Evolutionary conservation across 495 filamentous ascomycete genomes (phyloP), one percentile per base, ranked within the genome.

Genomic region (Neurospora cerealis): DNA sequence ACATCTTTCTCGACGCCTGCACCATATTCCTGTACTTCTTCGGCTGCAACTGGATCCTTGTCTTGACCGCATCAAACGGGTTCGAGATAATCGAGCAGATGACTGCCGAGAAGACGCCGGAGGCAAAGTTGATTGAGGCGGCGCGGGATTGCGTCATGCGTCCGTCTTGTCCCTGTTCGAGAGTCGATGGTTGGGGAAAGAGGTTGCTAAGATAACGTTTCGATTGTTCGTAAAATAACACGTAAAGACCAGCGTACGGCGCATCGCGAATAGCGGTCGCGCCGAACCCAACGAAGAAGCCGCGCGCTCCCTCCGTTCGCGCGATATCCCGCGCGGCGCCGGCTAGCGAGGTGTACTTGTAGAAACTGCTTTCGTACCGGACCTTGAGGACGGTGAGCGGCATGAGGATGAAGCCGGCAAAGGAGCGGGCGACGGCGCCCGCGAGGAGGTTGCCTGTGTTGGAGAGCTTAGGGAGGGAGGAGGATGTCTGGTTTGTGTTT

Each of bases 361-460:
- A 99, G 66, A 93, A 83, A 72, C 87, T 91, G 10, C 89, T 92
- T 79, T 99, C 96, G 79, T 96, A 98, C 69, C 96, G 93, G 11
- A 99, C 96, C 80, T 99, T 99, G 79, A 99, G 88, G 40, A 98
- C 92, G 3, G 96, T 99, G 71, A 98, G 89, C 8, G 96, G 96
- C 94, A 97, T 98, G 84, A 98, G 90, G 54, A 97, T 83, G 79
- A 97, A 91, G 13, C 96, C 96, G 0, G 94, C 95, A 15, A 90
- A 88, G 6, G 92, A 93, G 28, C 96, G 88, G 42, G 96, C 94
- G 15, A 91, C 84, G 38, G 94, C 93, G 24, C 96, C 96, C 0
- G 95, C 92, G 44, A 90, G 80, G 2, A 99, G 87, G 78, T 99
- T 99, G 41, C 92, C 93, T 7, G 91, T 85, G 79, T 95, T 92